Evolutionary conservation across 129 eudicot genomes (phyloP).

Genomic region (Flaveria linearis): DNA sequence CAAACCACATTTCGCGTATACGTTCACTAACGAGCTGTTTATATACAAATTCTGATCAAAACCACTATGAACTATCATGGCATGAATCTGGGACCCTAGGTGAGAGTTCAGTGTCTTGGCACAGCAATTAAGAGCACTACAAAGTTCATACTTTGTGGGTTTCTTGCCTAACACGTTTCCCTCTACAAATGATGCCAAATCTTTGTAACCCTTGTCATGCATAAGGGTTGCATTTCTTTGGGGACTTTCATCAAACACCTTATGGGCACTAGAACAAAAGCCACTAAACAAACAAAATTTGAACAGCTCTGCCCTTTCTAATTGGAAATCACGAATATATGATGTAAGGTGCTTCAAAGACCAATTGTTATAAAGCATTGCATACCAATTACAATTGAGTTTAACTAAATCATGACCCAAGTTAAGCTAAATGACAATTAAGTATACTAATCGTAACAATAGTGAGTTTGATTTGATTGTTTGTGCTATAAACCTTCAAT

Average conservation of each 20-base stretch:
- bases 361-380: conserved; percentile 16
- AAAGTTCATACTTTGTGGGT: conserved; percentile 41
- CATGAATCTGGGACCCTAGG: conserved; percentile 45
- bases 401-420: no score
- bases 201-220: conserved; percentile 9
- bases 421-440: no score
- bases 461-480: not conserved
- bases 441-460: no score
- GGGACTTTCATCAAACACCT: conserved; percentile 32
- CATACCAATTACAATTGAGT: not conserved
- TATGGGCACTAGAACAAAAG: conserved; percentile 21
- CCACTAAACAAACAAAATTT: not conserved
- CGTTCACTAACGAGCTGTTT: conserved; percentile 42
- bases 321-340: not conserved
- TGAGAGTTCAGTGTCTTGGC: conserved; percentile 36
- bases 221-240: not conserved
- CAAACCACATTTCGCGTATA: conserved; percentile 47
- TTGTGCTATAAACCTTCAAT: not conserved
- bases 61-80: conserved; percentile 29
- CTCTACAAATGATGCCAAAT: not conserved
- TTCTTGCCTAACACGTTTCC: conserved; percentile 22
- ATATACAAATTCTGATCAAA: conserved; percentile 41
- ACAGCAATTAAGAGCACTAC: conserved; percentile 38
- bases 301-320: not conserved
- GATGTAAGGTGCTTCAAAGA: no score